A percentile compares a stretch with the other conserved stretches of the same genome.
Evolutionary conservation across 2,329 filamentous ascomycete genomes (phyloP).

Genomic region (Myrmaecium sp.): DNA sequence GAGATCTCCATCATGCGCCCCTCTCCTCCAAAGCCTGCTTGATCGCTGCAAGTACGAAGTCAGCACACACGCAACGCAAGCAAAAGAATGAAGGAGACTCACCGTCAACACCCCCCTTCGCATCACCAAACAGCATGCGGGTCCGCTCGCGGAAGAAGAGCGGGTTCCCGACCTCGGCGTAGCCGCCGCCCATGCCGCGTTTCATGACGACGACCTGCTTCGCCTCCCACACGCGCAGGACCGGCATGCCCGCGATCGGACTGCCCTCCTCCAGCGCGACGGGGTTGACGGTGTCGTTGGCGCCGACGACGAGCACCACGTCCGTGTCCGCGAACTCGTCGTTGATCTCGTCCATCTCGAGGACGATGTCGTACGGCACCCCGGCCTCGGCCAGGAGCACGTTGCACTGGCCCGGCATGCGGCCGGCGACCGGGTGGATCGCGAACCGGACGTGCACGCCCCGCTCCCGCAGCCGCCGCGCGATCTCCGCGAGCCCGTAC

Average conservation of each 20-base stretch:
- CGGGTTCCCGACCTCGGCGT: constrained; percentile 80
- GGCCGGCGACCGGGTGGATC: constrained; percentile 76
- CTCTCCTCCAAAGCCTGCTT: too few relatives aligned
- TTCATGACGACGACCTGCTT: constrained; percentile 93
- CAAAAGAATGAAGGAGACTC: too few relatives aligned
- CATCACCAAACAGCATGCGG: constrained; percentile 85
- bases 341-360: constrained; percentile 95
- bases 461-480: constrained; percentile 52
- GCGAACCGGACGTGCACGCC: constrained; percentile 74
- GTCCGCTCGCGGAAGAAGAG: constrained; percentile 88
- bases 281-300: constrained; percentile 85
- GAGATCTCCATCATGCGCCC: too few relatives aligned
- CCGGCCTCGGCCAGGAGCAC: constrained; percentile 75
- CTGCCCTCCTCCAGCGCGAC: constrained; percentile 72
- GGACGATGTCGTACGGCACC: constrained; percentile 79
- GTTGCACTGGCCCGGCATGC: constrained; percentile 90
- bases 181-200: constrained; percentile 72
- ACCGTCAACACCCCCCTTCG: constrained; percentile 64
- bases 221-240: constrained; percentile 84
- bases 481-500: constrained; percentile 76
- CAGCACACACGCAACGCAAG: too few relatives aligned
- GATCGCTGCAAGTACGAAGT: too few relatives aligned
- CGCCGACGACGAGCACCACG: constrained; percentile 74
- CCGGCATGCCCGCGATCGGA: constrained; percentile 82
- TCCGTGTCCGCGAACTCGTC: constrained; percentile 79